These are phyloP conservation scores for Davidsoniella neocaledoniae DNA, from an alignment of 2,329 filamentous ascomycete species.

Conservation along the genomic window DNA sequence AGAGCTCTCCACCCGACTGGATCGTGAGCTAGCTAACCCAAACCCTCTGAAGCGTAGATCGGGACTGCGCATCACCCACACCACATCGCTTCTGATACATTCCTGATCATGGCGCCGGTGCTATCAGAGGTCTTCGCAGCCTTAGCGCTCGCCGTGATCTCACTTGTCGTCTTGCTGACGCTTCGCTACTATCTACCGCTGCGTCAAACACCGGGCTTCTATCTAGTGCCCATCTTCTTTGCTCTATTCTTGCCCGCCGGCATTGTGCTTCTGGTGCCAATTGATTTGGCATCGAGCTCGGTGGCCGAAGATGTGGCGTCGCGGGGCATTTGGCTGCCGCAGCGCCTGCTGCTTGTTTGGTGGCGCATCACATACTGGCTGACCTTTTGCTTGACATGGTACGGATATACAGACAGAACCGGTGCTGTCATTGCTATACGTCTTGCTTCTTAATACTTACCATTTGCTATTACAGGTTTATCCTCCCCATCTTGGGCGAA, in stretches of 20 bases:
- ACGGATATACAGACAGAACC: conserved; percentile 12
- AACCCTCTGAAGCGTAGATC: not conserved
- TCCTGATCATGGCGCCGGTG: conserved; percentile 37
- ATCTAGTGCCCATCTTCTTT: conserved; percentile 84
- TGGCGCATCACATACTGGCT: conserved; percentile 98
- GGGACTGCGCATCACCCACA: not conserved
- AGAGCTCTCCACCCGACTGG: not conserved
- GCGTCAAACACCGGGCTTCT: conserved; percentile 75
- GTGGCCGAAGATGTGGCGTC: conserved; percentile 51
- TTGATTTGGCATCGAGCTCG: conserved; percentile 81
- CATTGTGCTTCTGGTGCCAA: conserved; percentile 81
- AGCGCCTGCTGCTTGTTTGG: conserved; percentile 60
- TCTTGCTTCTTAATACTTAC: not conserved
- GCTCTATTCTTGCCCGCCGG: conserved; percentile 85
- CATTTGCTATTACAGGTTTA: conserved; percentile 42
- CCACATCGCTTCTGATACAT: not conserved
- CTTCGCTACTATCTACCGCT: conserved; percentile 81
- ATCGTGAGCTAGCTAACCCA: not conserved
- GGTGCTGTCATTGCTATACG: not conserved
- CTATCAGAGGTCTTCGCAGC: conserved; percentile 67
- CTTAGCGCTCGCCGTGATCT: conserved; percentile 56
- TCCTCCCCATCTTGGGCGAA: conserved; percentile 83
- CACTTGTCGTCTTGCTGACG: conserved; percentile 61
- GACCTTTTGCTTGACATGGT: conserved; percentile 91
- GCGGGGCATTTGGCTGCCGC: conserved; percentile 75